These are phyloP conservation scores for Aegilops sharonensis DNA, from an alignment of 176 grass and related monocot species.

Conservation along the genomic window DNA sequence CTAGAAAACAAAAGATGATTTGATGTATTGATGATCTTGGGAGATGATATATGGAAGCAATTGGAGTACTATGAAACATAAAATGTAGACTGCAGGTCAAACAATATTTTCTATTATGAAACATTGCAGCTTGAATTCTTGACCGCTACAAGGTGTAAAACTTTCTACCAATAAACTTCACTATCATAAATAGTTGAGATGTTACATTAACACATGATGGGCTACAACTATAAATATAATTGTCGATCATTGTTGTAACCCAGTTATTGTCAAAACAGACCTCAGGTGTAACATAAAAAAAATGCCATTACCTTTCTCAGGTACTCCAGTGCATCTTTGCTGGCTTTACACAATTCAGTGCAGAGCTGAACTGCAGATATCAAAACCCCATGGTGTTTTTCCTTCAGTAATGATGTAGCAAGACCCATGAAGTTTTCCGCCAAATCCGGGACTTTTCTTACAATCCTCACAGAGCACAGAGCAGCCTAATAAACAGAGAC, in stretches of 20 bases:
- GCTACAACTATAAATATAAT: not conserved
- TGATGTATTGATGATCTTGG: not conserved
- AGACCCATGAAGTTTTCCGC: conserved; percentile 81
- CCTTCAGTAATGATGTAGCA: conserved; percentile 72
- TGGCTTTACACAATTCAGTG: conserved; percentile 85
- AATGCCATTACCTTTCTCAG: conserved; percentile 63
- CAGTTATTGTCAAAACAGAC: not conserved
- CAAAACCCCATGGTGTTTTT: conserved; percentile 92
- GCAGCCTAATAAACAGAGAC: conserved; percentile 64
- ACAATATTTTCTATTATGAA: conserved; percentile 12
- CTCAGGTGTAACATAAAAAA: not conserved
- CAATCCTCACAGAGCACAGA: conserved; percentile 87
- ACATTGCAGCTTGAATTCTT: conserved; percentile 4
- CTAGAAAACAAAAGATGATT: not conserved
- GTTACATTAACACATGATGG: not conserved
- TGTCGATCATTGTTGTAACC: not conserved
- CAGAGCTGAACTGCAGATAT: conserved; percentile 91
- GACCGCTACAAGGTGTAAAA: not conserved
- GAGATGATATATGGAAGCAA: not conserved
- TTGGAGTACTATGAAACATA: not conserved
- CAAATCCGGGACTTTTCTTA: conserved; percentile 91
- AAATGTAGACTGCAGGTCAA: not conserved
- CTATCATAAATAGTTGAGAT: not conserved
- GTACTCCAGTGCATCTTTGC: conserved; percentile 68
- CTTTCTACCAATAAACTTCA: not conserved